Evolutionary conservation across 257 asterid species (phyloP), one percentile per base, ranked within the genome.

Genomic region (Ocimum tenuiflorum): DNA sequence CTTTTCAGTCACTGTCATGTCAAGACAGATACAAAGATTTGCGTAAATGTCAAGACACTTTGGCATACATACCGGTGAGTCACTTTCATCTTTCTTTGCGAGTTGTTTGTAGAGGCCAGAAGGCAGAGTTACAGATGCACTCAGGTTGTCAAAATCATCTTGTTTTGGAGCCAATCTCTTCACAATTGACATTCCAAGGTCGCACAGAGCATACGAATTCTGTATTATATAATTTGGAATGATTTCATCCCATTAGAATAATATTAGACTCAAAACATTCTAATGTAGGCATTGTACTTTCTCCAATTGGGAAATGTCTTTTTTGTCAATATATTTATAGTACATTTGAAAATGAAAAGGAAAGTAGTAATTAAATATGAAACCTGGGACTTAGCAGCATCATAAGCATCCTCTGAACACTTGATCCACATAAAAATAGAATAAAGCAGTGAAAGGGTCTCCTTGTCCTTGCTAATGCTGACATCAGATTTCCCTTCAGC

Each of bases 121-220:
- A 69, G 96, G 95, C 49, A 91, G 81, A 66, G 77, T 62, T 54
- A 86, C 83, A 5, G 85, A 79, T 39, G 75, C 86, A 76, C 81
- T 81, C 8, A 71, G 67, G 66, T 83, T 91, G 73, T 67, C 83
- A 68, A 74, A 71, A 72, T 80, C 88, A 57, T 77, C 88, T 56
- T 82, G 83, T 17, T 82, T 82, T 58, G 82, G 79, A 59, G 77
- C 80, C 53, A 90, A 73, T 31, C 89, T 84, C 80, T 86, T 86
- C 56, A 79, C 47, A 66, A 90, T 80, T 47, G 88, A 70, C 75
- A 88, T 74, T 58, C 95, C 99, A 76, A 94, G 88, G 70, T 90
- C 96, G 47, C 95, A 88, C 46, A 88, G 78, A 41, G 86, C 96
- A 70, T 94, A 79, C 51, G 72, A 82, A 73, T 88, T 90, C 99